These are phyloP conservation scores for Nadsonia fulvescens DNA, from an alignment of 805 yeast species.

Conservation along the genomic window DNA sequence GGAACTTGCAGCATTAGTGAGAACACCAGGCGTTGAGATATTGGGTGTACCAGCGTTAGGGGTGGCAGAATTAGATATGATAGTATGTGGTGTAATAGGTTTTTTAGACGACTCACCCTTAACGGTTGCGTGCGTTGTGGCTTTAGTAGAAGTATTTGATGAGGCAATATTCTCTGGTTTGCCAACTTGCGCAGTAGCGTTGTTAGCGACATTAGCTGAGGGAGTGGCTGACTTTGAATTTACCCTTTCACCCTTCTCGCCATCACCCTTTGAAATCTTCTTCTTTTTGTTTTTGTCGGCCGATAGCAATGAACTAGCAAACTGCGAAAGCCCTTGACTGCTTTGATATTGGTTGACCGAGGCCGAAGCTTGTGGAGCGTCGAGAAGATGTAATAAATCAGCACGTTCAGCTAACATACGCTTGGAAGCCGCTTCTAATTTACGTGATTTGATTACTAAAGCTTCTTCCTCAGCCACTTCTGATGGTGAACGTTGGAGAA, in stretches of 20 bases:
- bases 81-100: no score
- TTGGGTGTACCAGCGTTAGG: no score
- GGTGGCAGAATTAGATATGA: no score
- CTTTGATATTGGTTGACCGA: conserved; percentile 60
- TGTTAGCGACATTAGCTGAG: no score
- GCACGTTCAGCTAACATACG: conserved; percentile 73
- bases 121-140: no score
- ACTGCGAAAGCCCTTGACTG: conserved; percentile 76
- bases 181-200: no score
- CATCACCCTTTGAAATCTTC: conserved; percentile 8
- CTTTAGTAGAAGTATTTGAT: no score
- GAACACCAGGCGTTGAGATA: no score
- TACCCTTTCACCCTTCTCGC: conserved; percentile 8
- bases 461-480: conserved; percentile 98
- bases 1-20: no score
- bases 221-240: conserved; percentile 13
- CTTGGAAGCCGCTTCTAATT: conserved; percentile 83
- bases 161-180: no score
- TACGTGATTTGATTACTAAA: conserved; percentile 75
- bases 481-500: conserved; percentile 76
- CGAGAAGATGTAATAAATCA: conserved; percentile 56
- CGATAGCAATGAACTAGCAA: conserved; percentile 59
- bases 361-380: conserved; percentile 62
- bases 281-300: conserved; percentile 36
- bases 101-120: no score